A percentile compares a stretch with the other conserved stretches of the same genome.
Evolutionary conservation across 1,284 basidiomycete species (phyloP).

Genomic region (Papiliotrema flavescens): DNA sequence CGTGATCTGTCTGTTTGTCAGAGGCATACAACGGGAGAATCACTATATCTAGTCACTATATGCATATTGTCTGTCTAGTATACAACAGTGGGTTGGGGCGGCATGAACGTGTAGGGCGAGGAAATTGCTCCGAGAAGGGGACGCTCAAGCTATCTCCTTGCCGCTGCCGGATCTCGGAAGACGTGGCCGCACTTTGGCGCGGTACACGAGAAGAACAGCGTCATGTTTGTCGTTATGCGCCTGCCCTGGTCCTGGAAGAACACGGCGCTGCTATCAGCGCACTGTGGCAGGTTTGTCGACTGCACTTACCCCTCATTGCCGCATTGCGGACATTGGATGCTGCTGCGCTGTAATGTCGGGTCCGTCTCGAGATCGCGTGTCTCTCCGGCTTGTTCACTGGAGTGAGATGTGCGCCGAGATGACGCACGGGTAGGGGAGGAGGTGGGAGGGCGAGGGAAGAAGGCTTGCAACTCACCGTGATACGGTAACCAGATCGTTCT

Average conservation of each 20-base stretch:
- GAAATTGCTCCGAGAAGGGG: no score
- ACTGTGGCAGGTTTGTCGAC: neutral
- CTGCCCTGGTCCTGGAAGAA: slow-evolving; percentile 94
- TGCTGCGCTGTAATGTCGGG: slow-evolving; percentile 65
- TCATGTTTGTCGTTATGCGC: slow-evolving; percentile 74
- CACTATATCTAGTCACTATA: no score
- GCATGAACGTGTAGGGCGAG: no score
- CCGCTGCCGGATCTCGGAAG: slow-evolving; percentile 63
- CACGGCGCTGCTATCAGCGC: slow-evolving; percentile 61
- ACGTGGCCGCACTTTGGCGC: slow-evolving; percentile 64
- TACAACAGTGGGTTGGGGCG: no score
- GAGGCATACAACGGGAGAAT: no score
- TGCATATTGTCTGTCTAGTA: no score
- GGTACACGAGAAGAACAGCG: slow-evolving; percentile 87
- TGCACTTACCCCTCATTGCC: slow-evolving; percentile 42
- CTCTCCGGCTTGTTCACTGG: slow-evolving; percentile 86
- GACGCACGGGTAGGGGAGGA: no score
- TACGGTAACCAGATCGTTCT: slow-evolving; percentile 89
- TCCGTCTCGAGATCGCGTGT: slow-evolving; percentile 86
- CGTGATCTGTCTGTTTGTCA: neutral
- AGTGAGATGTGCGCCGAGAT: no score
- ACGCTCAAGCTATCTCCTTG: slow-evolving; percentile 2
- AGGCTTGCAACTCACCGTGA: slow-evolving; percentile 66
- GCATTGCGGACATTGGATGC: slow-evolving; percentile 50
- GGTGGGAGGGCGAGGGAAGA: no score